Evolutionary conservation across 441 rosid genomes (phyloP).

Genomic region (Croton laevigatus): DNA sequence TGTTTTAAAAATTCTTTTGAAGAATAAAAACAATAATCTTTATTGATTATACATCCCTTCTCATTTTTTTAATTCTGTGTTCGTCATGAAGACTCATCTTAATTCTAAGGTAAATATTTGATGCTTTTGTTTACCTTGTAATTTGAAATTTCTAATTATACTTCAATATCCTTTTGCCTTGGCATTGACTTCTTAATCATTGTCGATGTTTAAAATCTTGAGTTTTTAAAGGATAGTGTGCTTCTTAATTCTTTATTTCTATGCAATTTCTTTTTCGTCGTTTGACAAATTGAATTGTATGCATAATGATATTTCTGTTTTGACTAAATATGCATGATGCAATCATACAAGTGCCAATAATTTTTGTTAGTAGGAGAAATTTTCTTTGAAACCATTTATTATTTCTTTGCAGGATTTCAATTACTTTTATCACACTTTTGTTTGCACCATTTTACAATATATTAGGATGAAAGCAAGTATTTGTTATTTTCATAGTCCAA

Average conservation of each 20-base stretch:
- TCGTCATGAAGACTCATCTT: slow-evolving; percentile 65
- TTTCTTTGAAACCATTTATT: too few species aligned
- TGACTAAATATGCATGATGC: too few species aligned
- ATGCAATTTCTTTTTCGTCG: background rate
- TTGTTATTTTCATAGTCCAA: background rate
- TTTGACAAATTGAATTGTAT: background rate
- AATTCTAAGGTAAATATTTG: slow-evolving; percentile 61
- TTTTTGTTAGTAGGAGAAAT: too few species aligned
- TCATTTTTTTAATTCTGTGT: too few species aligned
- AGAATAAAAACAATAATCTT: too few species aligned
- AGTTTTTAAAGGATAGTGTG: background rate
- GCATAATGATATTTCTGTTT: too few species aligned
- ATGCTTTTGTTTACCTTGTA: background rate
- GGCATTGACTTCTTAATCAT: background rate
- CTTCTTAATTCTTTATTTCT: background rate
- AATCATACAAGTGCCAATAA: too few species aligned
- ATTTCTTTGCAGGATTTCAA: too few species aligned
- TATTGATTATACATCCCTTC: too few species aligned
- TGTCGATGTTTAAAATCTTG: background rate
- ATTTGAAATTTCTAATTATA: background rate
- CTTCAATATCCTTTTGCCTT: background rate
- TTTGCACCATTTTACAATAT: background rate
- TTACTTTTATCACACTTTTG: too few species aligned
- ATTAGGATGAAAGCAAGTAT: background rate
- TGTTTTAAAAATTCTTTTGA: too few species aligned